phyloP scores from a whole-genome alignment of 306 rosid species.

The Medicago lupulina region DNA sequence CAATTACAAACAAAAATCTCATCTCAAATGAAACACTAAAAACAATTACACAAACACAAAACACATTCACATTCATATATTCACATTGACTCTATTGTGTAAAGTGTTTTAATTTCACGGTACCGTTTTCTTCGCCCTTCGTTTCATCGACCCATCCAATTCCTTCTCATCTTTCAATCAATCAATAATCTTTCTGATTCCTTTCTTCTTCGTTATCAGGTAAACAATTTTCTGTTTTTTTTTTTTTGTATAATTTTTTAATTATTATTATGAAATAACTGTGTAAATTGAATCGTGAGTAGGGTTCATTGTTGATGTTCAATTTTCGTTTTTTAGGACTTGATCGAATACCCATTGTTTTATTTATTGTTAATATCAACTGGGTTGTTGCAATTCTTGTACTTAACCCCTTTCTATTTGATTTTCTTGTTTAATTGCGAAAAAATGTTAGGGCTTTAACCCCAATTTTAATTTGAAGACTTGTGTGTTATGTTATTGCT shows the following conservation, averaged over 20 bases:
- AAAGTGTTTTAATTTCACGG: slow-evolving; percentile 5
- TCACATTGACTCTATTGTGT: slow-evolving; percentile 32
- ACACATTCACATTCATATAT: slow-evolving; percentile 4
- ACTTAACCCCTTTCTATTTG: background rate
- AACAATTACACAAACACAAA: background rate
- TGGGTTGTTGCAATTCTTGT: slow-evolving; percentile 17
- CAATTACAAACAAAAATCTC: slow-evolving; percentile 4
- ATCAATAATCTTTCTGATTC: slow-evolving; percentile 30
- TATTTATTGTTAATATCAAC: slow-evolving; percentile 33
- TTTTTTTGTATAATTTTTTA: background rate
- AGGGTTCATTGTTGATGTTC: slow-evolving; percentile 32
- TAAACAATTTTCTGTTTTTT: background rate
- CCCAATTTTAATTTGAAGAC: slow-evolving; percentile 32
- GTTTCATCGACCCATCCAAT: slow-evolving; percentile 18
- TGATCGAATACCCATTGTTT: slow-evolving; percentile 46
- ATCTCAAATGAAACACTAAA: background rate
- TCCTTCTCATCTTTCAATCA: slow-evolving; percentile 9
- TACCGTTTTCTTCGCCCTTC: slow-evolving; percentile 29
- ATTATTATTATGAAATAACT: too few relatives aligned
- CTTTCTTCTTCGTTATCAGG: slow-evolving; percentile 24
- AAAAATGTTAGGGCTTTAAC: slow-evolving; percentile 45
- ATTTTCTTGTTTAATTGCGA: background rate
- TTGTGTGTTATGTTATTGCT: slow-evolving; percentile 21
- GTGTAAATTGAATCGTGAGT: slow-evolving; percentile 29
- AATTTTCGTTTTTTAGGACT: slow-evolving; percentile 26